A percentile compares a stretch with the other conserved stretches of the same genome.
Conservation (phyloP, 805 yeast genomes). For the Yarrowia phangngaensis region DNA sequence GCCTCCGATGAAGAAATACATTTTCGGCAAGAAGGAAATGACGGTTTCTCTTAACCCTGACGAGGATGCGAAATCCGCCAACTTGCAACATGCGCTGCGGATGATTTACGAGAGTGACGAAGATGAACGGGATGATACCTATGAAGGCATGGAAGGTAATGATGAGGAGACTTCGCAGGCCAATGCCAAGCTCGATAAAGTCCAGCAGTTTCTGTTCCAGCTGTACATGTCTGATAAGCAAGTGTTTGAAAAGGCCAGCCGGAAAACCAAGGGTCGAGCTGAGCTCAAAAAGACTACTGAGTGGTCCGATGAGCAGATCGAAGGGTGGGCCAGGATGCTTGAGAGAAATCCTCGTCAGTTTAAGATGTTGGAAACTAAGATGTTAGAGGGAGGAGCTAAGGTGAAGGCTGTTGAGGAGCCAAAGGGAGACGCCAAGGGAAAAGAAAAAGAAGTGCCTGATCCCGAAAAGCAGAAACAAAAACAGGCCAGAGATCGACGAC, state of each 20-base stretch:
- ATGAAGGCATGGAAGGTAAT: slow-evolving; percentile 40
- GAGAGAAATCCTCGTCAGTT: slow-evolving; percentile 56
- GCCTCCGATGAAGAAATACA: slow-evolving; percentile 34
- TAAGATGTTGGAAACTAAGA: slow-evolving; percentile 17
- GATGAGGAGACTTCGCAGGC: slow-evolving; percentile 34
- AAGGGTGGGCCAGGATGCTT: slow-evolving; percentile 86
- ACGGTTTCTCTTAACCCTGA: slow-evolving; percentile 30
- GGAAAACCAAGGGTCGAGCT: slow-evolving; percentile 53
- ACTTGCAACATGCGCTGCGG: slow-evolving; percentile 37
- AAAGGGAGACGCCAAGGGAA: background rate
- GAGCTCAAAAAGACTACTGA: slow-evolving; percentile 50
- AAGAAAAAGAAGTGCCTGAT: slow-evolving; percentile 1
- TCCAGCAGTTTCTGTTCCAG: slow-evolving; percentile 56
- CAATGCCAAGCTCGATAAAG: slow-evolving; percentile 41
- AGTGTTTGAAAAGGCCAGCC: slow-evolving; percentile 46
- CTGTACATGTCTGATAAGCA: slow-evolving; percentile 51
- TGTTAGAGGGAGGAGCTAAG: slow-evolving; percentile 10
- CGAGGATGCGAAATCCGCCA: slow-evolving; percentile 24
- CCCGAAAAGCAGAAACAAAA: slow-evolving; percentile 18
- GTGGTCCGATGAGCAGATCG: slow-evolving; percentile 89
- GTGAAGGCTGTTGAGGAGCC: slow-evolving; percentile 15
- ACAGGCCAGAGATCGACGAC: slow-evolving; percentile 23
- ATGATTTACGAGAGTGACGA: slow-evolving; percentile 71
- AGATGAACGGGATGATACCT: slow-evolving; percentile 72
- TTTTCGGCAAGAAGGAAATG: slow-evolving; percentile 32